Percentiles rank a stretch among this genome's conserved stretches.
Conservation (phyloP, 1,284 basidiomycete genomes). For the Trametes sp. region DNA sequence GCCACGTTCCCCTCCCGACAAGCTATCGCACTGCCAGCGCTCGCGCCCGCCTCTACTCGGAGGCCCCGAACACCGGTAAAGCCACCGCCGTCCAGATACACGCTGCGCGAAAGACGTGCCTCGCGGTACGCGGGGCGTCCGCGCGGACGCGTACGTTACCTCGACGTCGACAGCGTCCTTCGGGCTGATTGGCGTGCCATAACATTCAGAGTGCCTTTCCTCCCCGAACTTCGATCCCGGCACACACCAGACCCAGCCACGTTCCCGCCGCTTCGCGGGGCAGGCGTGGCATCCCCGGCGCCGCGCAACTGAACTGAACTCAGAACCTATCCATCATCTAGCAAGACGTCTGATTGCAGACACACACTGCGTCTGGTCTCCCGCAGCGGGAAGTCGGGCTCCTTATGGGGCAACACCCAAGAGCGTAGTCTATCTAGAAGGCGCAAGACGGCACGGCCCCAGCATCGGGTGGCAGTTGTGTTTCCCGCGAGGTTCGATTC, state of each 20-base stretch:
- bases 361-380: conserved; percentile 1
- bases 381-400: background rate
- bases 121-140: background rate
- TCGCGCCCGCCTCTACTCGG: background rate
- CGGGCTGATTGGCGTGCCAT: background rate
- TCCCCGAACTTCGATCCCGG: background rate
- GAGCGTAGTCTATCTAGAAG: background rate
- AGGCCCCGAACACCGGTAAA: background rate
- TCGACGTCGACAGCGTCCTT: background rate
- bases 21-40: no score
- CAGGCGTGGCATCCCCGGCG: background rate
- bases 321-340: background rate
- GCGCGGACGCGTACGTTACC: background rate
- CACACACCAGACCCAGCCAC: background rate
- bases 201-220: background rate
- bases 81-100: background rate
- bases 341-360: conserved; percentile 1
- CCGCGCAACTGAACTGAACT: background rate
- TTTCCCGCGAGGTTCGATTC: no score
- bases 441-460: no score
- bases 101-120: background rate
- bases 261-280: background rate
- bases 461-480: no score
- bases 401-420: background rate
- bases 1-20: background rate